Percentiles rank a stretch among this genome's conserved stretches.
Evolutionary conservation across 306 rosid species (phyloP).

Genomic region (Mimosa pudica): DNA sequence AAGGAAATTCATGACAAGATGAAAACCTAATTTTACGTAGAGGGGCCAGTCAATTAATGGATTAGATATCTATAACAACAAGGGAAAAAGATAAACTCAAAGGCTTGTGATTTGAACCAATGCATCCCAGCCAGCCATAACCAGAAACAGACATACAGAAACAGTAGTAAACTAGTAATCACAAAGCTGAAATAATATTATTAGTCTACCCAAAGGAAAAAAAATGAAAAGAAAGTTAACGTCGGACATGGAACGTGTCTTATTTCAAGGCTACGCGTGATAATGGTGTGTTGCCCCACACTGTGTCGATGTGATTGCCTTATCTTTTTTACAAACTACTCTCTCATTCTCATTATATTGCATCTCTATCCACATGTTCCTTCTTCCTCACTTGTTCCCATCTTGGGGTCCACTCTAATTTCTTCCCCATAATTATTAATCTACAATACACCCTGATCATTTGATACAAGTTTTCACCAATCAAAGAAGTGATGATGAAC

Average conservation of each 20-base stretch:
- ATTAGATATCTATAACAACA: not conserved
- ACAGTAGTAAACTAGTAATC: not conserved
- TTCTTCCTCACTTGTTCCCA: not conserved
- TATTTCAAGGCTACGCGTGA: not conserved
- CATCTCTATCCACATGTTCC: constrained; percentile 7
- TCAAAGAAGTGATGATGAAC: not conserved
- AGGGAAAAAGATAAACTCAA: not conserved
- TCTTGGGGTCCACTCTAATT: not conserved
- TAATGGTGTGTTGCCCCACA: not conserved
- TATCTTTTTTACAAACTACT: not conserved
- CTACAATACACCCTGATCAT: not conserved
- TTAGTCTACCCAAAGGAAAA: not conserved
- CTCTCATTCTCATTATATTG: not conserved
- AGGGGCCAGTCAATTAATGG: not conserved
- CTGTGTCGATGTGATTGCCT: constrained; percentile 9
- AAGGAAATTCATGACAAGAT: not conserved
- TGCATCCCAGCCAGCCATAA: not conserved
- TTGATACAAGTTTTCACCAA: no score
- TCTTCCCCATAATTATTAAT: not conserved
- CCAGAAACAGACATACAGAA: not conserved
- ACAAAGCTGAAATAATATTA: not conserved
- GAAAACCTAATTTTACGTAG: not conserved
- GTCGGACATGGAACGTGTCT: constrained; percentile 12
- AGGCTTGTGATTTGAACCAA: not conserved
- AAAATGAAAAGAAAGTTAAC: not conserved